A percentile compares a stretch with the other conserved stretches of the same genome.
Evolutionary conservation across 164 flowering plant species (phyloP).

Genomic region (Vitis rupestris): DNA sequence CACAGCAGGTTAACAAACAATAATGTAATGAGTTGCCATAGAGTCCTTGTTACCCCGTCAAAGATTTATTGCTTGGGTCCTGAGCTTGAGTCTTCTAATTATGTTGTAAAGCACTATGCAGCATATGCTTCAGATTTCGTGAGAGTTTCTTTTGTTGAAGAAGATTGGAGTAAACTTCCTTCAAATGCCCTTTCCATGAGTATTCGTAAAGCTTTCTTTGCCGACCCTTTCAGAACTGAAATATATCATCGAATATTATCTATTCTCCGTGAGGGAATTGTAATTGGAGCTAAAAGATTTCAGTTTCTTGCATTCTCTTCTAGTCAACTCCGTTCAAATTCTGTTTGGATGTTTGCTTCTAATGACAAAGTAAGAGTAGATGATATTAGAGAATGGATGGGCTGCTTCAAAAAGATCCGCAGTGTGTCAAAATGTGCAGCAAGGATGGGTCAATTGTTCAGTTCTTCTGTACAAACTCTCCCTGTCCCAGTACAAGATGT

Average conservation of each 20-base stretch:
- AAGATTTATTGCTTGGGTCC: conserved; percentile 91
- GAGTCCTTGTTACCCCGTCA: conserved; percentile 79
- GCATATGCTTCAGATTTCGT: conserved; percentile 76
- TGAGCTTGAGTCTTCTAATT: conserved; percentile 83
- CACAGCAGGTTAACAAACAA: conserved; percentile 27
- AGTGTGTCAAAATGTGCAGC: conserved; percentile 95
- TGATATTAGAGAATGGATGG: conserved; percentile 93
- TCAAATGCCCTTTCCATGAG: conserved; percentile 54
- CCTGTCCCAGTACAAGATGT: conserved; percentile 58
- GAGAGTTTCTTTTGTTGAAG: conserved; percentile 93
- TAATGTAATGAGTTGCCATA: conserved; percentile 73
- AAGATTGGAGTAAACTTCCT: conserved; percentile 84
- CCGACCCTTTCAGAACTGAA: conserved; percentile 57
- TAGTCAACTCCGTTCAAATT: conserved; percentile 83
- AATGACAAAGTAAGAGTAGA: conserved; percentile 64
- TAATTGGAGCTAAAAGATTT: conserved; percentile 70
- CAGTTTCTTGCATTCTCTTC: conserved; percentile 97
- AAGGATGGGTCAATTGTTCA: conserved; percentile 95
- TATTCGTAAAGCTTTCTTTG: conserved; percentile 49
- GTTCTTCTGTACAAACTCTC: conserved; percentile 72
- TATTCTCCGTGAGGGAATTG: conserved; percentile 69
- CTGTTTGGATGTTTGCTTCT: conserved; percentile 99
- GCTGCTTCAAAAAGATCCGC: conserved; percentile 71
- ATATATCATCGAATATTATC: conserved; percentile 71
- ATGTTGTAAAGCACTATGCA: conserved; percentile 75